phyloP scores from a whole-genome alignment of 352 stramenopile genomes.

The Globisporangium apiculatum region DNA sequence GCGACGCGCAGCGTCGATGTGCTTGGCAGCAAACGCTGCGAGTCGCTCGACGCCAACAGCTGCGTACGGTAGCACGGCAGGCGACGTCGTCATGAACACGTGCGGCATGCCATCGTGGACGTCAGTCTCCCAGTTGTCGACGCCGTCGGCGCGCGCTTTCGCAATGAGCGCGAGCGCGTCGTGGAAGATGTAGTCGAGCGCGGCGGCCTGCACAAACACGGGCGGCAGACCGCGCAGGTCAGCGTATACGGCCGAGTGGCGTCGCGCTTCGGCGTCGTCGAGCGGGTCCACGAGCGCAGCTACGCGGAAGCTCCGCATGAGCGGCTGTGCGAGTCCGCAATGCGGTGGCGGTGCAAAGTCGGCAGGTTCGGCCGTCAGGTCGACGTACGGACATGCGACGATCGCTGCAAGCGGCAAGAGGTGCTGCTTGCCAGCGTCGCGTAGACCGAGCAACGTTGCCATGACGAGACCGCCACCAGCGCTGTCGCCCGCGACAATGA shows the following conservation, averaged over 20 bases:
- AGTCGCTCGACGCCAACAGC: constrained; percentile 32
- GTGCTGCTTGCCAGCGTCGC: neutral
- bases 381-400: constrained; percentile 14
- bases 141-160: constrained; percentile 16
- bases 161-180: constrained; percentile 17
- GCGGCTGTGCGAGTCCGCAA: constrained; percentile 12
- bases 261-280: neutral
- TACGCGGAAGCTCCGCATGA: constrained; percentile 2
- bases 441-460: constrained; percentile 12
- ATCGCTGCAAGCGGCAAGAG: constrained; percentile 13
- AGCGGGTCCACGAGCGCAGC: constrained; percentile 5
- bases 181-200: constrained; percentile 26
- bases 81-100: constrained; percentile 54
- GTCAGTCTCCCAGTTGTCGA: constrained; percentile 20
- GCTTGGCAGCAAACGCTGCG: constrained; percentile 27
- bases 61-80: constrained; percentile 40
- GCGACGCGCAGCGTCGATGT: constrained; percentile 8
- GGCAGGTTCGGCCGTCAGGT: constrained; percentile 6
- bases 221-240: constrained; percentile 27
- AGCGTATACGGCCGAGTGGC: constrained; percentile 12
- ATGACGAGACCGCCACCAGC: constrained; percentile 12
- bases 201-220: constrained; percentile 25
- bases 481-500: constrained; percentile 14
- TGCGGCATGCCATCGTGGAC: constrained; percentile 49
- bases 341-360: constrained; percentile 3